These are phyloP conservation scores for Colletotrichum zoysiae DNA, from an alignment of 2,329 filamentous ascomycete genomes.

Conservation along the genomic window DNA sequence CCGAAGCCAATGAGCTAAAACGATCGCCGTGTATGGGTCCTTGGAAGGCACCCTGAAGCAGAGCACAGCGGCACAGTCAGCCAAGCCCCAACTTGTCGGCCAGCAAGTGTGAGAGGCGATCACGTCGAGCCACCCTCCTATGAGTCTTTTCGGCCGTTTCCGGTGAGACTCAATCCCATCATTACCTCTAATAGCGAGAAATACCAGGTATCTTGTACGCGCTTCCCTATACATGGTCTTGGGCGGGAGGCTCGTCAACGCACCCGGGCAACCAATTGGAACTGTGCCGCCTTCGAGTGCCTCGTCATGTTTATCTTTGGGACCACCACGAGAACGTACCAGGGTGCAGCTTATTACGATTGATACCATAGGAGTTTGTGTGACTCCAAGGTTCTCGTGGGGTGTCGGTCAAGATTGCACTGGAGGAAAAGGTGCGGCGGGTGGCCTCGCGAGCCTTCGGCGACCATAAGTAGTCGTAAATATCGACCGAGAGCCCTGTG, in stretches of 20 bases:
- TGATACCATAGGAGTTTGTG: not conserved
- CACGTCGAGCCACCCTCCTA: not conserved
- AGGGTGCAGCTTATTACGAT: not conserved
- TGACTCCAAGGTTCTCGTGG: not conserved
- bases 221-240: slow-evolving; percentile 4
- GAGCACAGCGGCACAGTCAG: not conserved
- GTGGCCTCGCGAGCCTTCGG: not conserved
- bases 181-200: not conserved
- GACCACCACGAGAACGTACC: not conserved
- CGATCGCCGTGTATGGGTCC: not conserved
- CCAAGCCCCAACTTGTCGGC: not conserved
- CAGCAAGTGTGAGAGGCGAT: not conserved
- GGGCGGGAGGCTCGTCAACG: slow-evolving; percentile 1
- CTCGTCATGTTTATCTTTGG: not conserved
- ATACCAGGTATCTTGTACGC: not conserved
- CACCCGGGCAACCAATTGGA: slow-evolving; percentile 16
- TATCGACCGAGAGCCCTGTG: not conserved
- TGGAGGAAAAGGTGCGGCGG: not conserved
- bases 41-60: slow-evolving; percentile 1
- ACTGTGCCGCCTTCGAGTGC: not conserved
- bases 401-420: not conserved
- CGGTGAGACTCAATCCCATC: not conserved
- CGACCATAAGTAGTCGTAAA: not conserved
- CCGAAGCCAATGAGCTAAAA: not conserved
- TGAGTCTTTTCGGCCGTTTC: not conserved